Evolutionary conservation across 2,329 filamentous ascomycete species (phyloP).

Genomic region (Hypomyces perniciosus): DNA sequence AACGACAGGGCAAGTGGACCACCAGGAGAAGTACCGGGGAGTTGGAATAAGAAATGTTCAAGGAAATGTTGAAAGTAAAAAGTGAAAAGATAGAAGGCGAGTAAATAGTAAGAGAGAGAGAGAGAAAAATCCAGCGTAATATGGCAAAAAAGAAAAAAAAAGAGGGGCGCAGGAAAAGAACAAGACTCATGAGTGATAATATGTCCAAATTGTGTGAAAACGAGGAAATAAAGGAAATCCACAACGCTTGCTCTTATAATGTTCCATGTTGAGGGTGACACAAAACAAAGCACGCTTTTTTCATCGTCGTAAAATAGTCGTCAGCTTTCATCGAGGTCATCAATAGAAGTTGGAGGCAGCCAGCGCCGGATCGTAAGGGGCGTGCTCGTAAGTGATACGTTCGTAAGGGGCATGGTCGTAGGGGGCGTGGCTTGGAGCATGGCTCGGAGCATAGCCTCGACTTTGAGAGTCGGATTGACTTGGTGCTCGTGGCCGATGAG

Average conservation of each 20-base stretch:
- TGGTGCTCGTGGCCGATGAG: slow-evolving; percentile 39
- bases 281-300: slow-evolving; percentile 15
- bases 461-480: slow-evolving; percentile 45
- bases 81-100: slow-evolving; percentile 10
- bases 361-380: slow-evolving; percentile 25
- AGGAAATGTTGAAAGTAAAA: slow-evolving; percentile 7
- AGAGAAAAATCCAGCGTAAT: not conserved
- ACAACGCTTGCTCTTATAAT: slow-evolving; percentile 16
- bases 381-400: slow-evolving; percentile 13
- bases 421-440: slow-evolving; percentile 22
- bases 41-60: slow-evolving; percentile 2
- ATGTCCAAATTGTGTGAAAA: not conserved
- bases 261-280: slow-evolving; percentile 11
- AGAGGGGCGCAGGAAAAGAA: not conserved
- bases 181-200: not conserved
- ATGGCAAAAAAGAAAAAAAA: not conserved
- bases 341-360: slow-evolving; percentile 25
- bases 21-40: slow-evolving; percentile 19
- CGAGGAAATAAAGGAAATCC: not conserved
- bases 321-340: slow-evolving; percentile 25
- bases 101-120: not conserved
- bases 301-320: slow-evolving; percentile 16
- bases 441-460: slow-evolving; percentile 27
- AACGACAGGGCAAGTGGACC: slow-evolving; percentile 16
- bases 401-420: slow-evolving; percentile 26